These are phyloP conservation scores for Pittosporum tobira DNA, from an alignment of 129 eudicot genomes.

Conservation along the genomic window DNA sequence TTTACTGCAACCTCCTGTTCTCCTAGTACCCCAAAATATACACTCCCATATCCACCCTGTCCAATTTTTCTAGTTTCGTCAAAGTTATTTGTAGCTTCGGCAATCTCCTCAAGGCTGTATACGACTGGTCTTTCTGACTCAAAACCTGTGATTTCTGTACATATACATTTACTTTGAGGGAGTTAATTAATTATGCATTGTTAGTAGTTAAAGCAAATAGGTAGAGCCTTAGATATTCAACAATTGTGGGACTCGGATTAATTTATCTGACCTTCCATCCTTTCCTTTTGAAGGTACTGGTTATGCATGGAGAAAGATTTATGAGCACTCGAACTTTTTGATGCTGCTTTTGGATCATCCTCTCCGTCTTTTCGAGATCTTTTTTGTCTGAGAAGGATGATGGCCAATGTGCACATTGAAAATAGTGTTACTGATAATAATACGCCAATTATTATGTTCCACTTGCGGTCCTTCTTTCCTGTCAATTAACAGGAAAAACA, in stretches of 20 bases:
- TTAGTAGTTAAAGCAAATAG: neutral
- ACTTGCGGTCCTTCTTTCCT: constrained; percentile 37
- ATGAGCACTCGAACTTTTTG: constrained; percentile 28
- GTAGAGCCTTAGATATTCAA: neutral
- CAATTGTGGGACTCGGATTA: neutral
- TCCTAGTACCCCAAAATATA: constrained; percentile 59
- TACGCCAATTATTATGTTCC: constrained; percentile 39
- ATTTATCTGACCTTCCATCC: constrained; percentile 32
- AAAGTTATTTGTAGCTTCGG: constrained; percentile 58
- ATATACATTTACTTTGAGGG: neutral
- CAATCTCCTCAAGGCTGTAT: constrained; percentile 65
- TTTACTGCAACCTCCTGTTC: constrained; percentile 73
- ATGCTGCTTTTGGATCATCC: constrained; percentile 31
- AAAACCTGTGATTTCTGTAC: constrained; percentile 49
- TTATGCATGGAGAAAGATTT: constrained; percentile 37
- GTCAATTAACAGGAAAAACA: constrained; percentile 9
- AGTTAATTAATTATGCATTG: neutral
- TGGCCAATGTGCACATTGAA: constrained; percentile 37
- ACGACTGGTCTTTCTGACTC: constrained; percentile 67
- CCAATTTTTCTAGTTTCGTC: constrained; percentile 65
- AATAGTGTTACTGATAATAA: constrained; percentile 37
- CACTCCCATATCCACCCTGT: constrained; percentile 84
- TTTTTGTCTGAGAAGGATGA: constrained; percentile 36
- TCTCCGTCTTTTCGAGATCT: constrained; percentile 23
- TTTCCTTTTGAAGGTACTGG: constrained; percentile 35